Base-by-base conservation (phyloP, 2,329 filamentous ascomycete genomes). In the Escovopsis weberi region DNA sequence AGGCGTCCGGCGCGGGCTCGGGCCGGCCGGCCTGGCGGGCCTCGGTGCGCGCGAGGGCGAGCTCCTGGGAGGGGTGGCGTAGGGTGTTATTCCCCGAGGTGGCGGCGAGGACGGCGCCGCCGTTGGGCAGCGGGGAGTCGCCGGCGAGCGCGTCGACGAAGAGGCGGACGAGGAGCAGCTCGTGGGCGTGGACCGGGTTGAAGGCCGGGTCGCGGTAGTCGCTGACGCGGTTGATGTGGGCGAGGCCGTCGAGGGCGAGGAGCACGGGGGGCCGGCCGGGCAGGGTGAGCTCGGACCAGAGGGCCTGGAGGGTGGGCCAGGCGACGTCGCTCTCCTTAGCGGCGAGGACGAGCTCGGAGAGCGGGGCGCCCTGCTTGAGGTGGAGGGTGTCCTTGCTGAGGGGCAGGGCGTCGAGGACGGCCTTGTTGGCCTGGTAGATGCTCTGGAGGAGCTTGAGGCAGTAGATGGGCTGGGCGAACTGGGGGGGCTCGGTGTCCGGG, bases 391-490 rank as follows among this genome's bases (percentile, higher is more conserved):
- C 60, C 48, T 60, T 59, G 42, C 63, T 55, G 9, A 74, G 59
- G 49, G 63, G 62, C 37, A 72, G 59, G 40, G 61, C 58, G 32
- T 65, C 66, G 6, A 96, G 71, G 35, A 91, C 60, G 2, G 64
- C 55, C 33, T 69, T 64, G 65, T 94, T 95, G 48, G 85, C 80
- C 53, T 79, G 76, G 49, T 72, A 67, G 42, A 91, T 82, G 54
- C 76, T 77, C 47, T 74, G 70, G 48, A 98, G 73, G 48, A 95
- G 73, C 51, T 75, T 74, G 39, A 87, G 73, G 30, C 76, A 80
- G 60, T 89, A 91, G 38, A 74, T 70, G 33, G 84, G 82, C 66
- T 96, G 91, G 46, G 78, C 72, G 66, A 88, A 96, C 53, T 74
- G 67, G 42, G 63, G 53, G 23, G 73, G 73, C 15, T 69, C 58